Evolutionary conservation across 1,284 basidiomycete genomes (phyloP).

Genomic region (Ustilago shanxiensis): DNA sequence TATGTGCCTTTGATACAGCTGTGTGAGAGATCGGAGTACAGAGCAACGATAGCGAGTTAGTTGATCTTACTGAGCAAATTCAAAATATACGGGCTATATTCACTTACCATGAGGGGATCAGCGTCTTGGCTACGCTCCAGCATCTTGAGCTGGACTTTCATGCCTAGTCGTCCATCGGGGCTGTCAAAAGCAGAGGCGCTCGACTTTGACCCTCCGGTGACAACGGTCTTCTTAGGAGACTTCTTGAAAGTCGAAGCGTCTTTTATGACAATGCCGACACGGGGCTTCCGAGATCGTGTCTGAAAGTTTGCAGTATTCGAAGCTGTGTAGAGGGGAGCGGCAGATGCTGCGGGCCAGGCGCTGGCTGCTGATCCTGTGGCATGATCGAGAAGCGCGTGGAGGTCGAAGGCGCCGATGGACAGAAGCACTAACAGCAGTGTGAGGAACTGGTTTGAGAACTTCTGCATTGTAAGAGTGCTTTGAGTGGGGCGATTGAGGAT

Average conservation of each 20-base stretch:
- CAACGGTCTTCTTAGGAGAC: slow-evolving; percentile 18
- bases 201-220: slow-evolving; percentile 15
- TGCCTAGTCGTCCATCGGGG: slow-evolving; percentile 27
- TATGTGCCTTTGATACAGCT: slow-evolving; percentile 59
- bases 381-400: slow-evolving; percentile 22
- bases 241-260: background rate
- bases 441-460: slow-evolving; percentile 42
- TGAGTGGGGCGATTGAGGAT: background rate
- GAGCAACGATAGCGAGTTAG: no score
- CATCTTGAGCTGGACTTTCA: slow-evolving; percentile 49
- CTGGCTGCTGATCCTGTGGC: background rate
- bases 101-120: slow-evolving; percentile 51
- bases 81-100: no score
- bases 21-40: no score
- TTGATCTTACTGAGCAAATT: background rate
- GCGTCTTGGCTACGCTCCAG: slow-evolving; percentile 16
- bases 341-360: slow-evolving; percentile 25
- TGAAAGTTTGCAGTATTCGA: background rate
- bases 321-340: slow-evolving; percentile 16
- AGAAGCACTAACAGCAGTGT: slow-evolving; percentile 56
- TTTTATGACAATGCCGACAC: slow-evolving; percentile 54
- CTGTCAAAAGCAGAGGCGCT: slow-evolving; percentile 18
- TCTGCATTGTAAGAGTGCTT: slow-evolving; percentile 32
- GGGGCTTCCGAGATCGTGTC: slow-evolving; percentile 25
- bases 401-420: slow-evolving; percentile 48